phyloP scores from a whole-genome alignment of 2,329 filamentous ascomycete species.

The Aureobasidium sp. region DNA sequence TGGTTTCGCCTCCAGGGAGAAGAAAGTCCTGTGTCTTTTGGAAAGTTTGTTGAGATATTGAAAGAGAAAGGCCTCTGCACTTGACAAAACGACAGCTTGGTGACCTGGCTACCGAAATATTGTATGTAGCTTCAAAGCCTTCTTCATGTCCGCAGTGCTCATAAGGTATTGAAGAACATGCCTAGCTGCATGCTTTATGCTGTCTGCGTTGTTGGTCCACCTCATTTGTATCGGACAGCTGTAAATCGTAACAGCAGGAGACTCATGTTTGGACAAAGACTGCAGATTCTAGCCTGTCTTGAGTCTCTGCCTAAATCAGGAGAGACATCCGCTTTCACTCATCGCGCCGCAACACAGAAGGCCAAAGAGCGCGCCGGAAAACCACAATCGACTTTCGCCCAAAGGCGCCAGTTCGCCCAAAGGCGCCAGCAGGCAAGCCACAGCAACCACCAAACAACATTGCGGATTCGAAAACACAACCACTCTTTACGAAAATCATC shows the following conservation, averaged over 20 bases:
- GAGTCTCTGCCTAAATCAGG: too few relatives aligned
- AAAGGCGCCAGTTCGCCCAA: not conserved
- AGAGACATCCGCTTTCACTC: not conserved
- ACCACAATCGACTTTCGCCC: not conserved
- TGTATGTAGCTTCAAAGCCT: not conserved
- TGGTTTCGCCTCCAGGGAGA: too few relatives aligned
- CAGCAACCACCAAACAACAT: not conserved
- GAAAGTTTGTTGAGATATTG: too few relatives aligned
- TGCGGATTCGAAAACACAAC: not conserved
- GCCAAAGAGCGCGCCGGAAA: not conserved
- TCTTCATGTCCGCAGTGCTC: not conserved
- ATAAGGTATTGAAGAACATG: not conserved
- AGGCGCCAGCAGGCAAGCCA: not conserved
- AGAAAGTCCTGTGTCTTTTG: too few relatives aligned
- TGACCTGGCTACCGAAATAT: not conserved
- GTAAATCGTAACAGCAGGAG: not conserved
- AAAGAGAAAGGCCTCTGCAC: too few relatives aligned
- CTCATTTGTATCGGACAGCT: not conserved
- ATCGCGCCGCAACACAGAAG: not conserved
- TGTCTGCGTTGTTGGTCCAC: not conserved
- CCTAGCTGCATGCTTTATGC: not conserved
- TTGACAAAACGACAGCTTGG: not conserved
- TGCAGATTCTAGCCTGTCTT: not conserved
- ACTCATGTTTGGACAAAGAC: not conserved
- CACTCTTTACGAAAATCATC: not conserved